Base-by-base conservation (phyloP, 2,329 filamentous ascomycete species). In the Botryosphaeria dothidea region DNA sequence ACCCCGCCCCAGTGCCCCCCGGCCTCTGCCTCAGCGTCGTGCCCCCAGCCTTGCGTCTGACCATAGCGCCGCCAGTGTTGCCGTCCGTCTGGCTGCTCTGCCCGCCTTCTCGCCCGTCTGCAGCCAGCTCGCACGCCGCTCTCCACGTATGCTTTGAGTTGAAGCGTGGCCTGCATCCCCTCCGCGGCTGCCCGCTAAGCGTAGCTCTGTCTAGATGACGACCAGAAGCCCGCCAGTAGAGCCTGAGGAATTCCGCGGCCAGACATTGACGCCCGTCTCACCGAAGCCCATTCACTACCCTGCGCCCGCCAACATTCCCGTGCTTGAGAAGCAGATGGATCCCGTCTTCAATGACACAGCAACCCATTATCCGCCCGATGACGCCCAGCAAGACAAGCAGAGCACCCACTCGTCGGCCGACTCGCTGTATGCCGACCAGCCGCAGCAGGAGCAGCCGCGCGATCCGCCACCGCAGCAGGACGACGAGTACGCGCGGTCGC, bases 321-420 rank as follows among this genome's bases (percentile, higher is more conserved):
- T 92, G 63, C 81, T 91, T 72, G 84, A 88, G 74, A 88, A 89
- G 74, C 88, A 90, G 79, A 91, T 87, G 85, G 88, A 92, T 78
- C 87, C 88, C 63, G 80, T 85, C 70, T 90, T 90, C 82, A 88
- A 89, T 78, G 87, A 90, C 75, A 87, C 87, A 64, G 82, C 87
- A 62, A 84, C 83, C 67, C 86, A 86, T 75, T 81, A 85, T 81
- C 72, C 75, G 73, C 69, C 68, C 34, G 75, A 71, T 68, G 75
- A 71, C 68, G 70, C 71, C 68, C 74, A 73, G 64, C 74, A 75
- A 61, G 71, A 76, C 45, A 71, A 72, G 61, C 69, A 71, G 64
- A 61, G 62, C 45, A 75, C 68, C 71, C 52, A 65, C 45, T 65
- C 63, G 60, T 69, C 76, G 21, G 69, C 71, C 41, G 69, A 71